Evolutionary conservation across 2,329 filamentous ascomycete genomes (phyloP).

Genomic region (Westerdykella sp.): DNA sequence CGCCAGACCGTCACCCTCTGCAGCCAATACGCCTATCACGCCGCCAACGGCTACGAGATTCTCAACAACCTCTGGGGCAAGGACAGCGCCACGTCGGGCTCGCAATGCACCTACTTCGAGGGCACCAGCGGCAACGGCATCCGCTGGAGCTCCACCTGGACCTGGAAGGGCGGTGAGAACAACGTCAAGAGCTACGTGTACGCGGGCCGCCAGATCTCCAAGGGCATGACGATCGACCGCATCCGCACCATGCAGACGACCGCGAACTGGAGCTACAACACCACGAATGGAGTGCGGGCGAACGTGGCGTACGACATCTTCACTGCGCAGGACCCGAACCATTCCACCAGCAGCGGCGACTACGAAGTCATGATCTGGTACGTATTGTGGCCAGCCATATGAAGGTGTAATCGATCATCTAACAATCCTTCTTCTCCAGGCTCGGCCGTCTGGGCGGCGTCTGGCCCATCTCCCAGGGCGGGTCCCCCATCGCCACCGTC

Average conservation of each 20-base stretch:
- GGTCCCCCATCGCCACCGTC: constrained; percentile 46
- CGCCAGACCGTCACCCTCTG: constrained; percentile 8
- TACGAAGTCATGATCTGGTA: constrained; percentile 24
- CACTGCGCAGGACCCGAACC: constrained; percentile 16
- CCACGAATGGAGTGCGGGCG: constrained; percentile 8
- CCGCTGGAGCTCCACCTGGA: constrained; percentile 14
- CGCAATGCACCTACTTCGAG: constrained; percentile 17
- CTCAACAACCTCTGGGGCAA: constrained; percentile 23
- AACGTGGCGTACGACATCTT: constrained; percentile 26
- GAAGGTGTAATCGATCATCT: no score
- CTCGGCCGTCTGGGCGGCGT: constrained; percentile 49
- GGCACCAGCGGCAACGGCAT: constrained; percentile 11
- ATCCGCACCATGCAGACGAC: constrained; percentile 16
- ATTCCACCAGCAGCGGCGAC: constrained; percentile 19
- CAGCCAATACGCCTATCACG: constrained; percentile 14
- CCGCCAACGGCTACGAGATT: constrained; percentile 17
- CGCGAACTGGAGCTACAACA: constrained; percentile 17
- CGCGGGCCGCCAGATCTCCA: constrained; percentile 13
- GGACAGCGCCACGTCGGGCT: constrained; percentile 12
- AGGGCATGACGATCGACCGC: constrained; percentile 1
- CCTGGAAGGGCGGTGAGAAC: constrained; percentile 15
- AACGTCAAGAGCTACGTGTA: constrained; percentile 23
- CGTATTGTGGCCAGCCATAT: no score
- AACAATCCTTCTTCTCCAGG: constrained; percentile 27
- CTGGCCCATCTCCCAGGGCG: constrained; percentile 51